Evolutionary conservation across 306 rosid species (phyloP).

Genomic region (Argentina anserina): DNA sequence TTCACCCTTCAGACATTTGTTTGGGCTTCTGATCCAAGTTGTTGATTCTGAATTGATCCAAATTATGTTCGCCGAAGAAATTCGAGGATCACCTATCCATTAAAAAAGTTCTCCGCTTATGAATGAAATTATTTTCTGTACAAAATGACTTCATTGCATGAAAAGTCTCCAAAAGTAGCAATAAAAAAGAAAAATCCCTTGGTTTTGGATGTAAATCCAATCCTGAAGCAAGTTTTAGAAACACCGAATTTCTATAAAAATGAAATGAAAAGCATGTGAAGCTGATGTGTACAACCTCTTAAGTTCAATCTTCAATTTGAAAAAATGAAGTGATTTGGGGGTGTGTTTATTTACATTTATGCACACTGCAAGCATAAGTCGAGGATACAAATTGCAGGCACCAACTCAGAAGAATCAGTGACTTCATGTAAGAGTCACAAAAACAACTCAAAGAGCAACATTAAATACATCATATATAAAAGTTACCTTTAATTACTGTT

Average conservation of each 20-base stretch:
- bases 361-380: neutral
- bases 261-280: neutral
- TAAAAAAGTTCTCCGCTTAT: neutral
- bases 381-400: neutral
- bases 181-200: neutral
- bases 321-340: neutral
- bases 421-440: neutral
- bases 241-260: neutral
- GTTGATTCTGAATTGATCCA: conserved; percentile 81
- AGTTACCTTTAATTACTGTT: conserved; percentile 74
- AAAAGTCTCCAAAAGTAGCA: neutral
- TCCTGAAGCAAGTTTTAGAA: neutral
- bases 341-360: neutral
- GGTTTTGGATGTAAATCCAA: neutral
- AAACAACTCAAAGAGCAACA: neutral
- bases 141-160: neutral
- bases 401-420: neutral
- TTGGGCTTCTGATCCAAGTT: conserved; percentile 68
- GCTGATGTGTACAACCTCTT: neutral
- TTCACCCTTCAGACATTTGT: conserved; percentile 63
- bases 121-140: neutral
- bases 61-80: conserved; percentile 64
- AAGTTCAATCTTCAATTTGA: neutral
- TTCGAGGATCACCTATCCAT: conserved; percentile 74
- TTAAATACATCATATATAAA: neutral